Evolutionary conservation across 1,139 yeast species (phyloP).

Genomic region (Candida smagusa): DNA sequence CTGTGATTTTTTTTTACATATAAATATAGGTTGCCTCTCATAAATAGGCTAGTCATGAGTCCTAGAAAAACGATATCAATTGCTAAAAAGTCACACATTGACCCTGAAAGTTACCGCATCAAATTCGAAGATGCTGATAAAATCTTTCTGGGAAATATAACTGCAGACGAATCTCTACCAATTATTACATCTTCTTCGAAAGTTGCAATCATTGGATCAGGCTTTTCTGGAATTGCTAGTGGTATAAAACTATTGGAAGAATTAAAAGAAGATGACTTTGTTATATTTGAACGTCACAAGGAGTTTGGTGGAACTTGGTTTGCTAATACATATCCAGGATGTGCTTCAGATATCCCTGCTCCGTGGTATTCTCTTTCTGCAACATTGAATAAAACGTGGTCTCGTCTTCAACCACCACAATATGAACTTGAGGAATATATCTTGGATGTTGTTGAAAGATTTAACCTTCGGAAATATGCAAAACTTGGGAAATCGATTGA

Average conservation of each 20-base stretch:
- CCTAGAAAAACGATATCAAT: no score
- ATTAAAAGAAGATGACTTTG: constrained; percentile 32
- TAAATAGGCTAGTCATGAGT: no score
- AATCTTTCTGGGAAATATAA: constrained; percentile 20
- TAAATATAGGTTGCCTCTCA: no score
- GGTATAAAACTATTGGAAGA: constrained; percentile 29
- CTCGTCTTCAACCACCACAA: constrained; percentile 46
- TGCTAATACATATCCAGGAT: constrained; percentile 53
- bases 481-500: constrained; percentile 24
- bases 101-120: constrained; percentile 9
- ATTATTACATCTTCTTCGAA: constrained; percentile 23
- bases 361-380: constrained; percentile 44
- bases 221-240: constrained; percentile 44
- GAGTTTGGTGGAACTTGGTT: constrained; percentile 56
- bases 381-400: constrained; percentile 44
- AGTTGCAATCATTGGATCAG: constrained; percentile 46
- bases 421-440: constrained; percentile 48
- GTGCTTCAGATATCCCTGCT: constrained; percentile 52
- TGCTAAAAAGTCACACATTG: no score
- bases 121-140: constrained; percentile 24
- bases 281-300: constrained; percentile 42
- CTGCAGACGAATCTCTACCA: constrained; percentile 24
- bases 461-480: constrained; percentile 28
- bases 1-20: no score
- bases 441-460: constrained; percentile 34